A percentile compares a stretch with the other conserved stretches of the same genome.
Evolutionary conservation across 352 stramenopile genomes (phyloP).

Genomic region (Phytophthora pisi): DNA sequence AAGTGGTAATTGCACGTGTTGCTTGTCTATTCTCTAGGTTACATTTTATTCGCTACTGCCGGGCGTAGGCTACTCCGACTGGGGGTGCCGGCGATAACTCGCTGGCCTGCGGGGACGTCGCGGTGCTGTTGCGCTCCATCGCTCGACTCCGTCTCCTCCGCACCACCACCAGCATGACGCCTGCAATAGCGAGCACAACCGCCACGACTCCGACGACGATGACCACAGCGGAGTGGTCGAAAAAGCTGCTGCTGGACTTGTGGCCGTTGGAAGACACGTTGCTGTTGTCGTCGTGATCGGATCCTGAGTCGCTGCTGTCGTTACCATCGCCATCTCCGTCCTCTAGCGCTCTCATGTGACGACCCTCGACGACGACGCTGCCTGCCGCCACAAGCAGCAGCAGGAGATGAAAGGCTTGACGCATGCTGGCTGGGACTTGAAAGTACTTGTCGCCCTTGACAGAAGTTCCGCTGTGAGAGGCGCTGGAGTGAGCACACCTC

Average conservation of each 20-base stretch:
- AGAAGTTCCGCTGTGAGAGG: slow-evolving; percentile 13
- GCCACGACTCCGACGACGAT: slow-evolving; percentile 19
- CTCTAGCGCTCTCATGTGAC: slow-evolving; percentile 13
- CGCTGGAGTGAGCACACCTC: background rate
- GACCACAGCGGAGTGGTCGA: slow-evolving; percentile 26
- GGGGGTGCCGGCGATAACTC: slow-evolving; percentile 17
- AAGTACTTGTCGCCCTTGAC: slow-evolving; percentile 8
- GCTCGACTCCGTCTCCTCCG: slow-evolving; percentile 19
- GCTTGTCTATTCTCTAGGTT: slow-evolving; percentile 8
- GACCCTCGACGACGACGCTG: slow-evolving; percentile 6
- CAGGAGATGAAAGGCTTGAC: background rate
- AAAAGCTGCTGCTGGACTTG: slow-evolving; percentile 15
- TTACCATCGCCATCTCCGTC: slow-evolving; percentile 1
- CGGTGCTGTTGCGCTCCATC: slow-evolving; percentile 26
- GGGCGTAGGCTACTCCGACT: slow-evolving; percentile 25
- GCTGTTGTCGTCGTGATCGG: slow-evolving; percentile 4
- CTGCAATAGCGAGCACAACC: slow-evolving; percentile 17
- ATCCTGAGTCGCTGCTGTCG: background rate
- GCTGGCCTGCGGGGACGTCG: slow-evolving; percentile 8
- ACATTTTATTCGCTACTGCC: slow-evolving; percentile 16
- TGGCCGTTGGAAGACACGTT: background rate
- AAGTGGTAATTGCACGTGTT: background rate
- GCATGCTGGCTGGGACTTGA: slow-evolving; percentile 9
- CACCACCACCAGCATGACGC: slow-evolving; percentile 22
- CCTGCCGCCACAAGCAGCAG: slow-evolving; percentile 5